Percentiles rank a stretch among this genome's conserved stretches.
phyloP scores from a whole-genome alignment of 2,329 filamentous ascomycete genomes.

The Thermothelomyces thermophilus region DNA sequence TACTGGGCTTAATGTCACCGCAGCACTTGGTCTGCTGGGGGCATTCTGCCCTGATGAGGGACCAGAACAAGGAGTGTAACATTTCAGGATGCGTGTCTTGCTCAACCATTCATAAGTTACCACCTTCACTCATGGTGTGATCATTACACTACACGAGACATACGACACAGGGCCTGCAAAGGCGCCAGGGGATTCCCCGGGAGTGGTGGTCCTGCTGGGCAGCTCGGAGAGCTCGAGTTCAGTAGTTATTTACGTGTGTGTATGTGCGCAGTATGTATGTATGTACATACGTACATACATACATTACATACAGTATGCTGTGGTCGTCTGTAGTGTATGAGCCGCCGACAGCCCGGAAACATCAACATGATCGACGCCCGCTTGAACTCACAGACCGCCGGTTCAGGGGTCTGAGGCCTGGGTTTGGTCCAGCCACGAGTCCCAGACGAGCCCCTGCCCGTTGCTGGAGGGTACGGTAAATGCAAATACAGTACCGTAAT shows the following conservation, averaged over 20 bases:
- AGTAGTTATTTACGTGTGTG: constrained; percentile 9
- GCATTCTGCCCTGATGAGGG: neutral
- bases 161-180: too few species aligned
- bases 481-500: too few species aligned
- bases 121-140: neutral
- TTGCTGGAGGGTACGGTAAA: neutral
- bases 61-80: neutral
- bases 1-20: neutral
- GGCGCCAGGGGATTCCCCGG: too few species aligned
- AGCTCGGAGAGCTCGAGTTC: neutral
- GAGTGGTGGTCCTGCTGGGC: neutral
- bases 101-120: neutral
- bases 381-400: neutral
- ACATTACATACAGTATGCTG: too few species aligned
- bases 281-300: too few species aligned
- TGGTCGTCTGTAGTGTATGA: too few species aligned
- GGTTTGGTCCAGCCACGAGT: neutral
- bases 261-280: too few species aligned
- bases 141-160: too few species aligned
- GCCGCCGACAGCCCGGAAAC: constrained; percentile 2
- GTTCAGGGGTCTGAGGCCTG: neutral
- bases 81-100: neutral
- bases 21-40: neutral
- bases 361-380: constrained; percentile 9
- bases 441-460: neutral